Base-by-base conservation (phyloP, 2,329 filamentous ascomycete genomes). In the Helminthosporium solani region DNA sequence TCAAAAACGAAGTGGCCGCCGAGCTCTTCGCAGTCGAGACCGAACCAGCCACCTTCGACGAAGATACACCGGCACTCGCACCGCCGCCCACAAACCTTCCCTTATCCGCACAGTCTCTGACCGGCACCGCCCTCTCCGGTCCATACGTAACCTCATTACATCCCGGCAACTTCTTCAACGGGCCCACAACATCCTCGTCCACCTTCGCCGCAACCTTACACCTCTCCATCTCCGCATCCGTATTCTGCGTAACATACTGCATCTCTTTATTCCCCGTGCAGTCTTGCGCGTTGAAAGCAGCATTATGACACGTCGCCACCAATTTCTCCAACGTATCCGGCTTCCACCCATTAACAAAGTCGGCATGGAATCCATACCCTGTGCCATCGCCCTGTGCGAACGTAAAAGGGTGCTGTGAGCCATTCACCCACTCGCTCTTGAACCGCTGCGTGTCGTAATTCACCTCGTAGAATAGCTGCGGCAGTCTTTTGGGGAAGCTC, bases 271-370 rank as follows among this genome's bases (percentile, higher is more conserved):
- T 31, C 12, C 28, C 28, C 28, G 28, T n/a, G 14, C 28, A 31
- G 3, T 12, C 14, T 12, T 14, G 9, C 28, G 28, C 28, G 14
- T 31, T 12, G 14, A 31, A 31, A 6, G 28, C 28, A 6, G 14
- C 28, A 31, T 31, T 31, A 31, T 14, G 14, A 14, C 28, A 31
- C 28, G 8, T n/a, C 28, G 9, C 3, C 6, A 31, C 28, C 5
- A 31, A 6, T 15, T 78, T 74, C 68, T 86, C 82, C 41, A 88
- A 81, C 39, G 78, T 75, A 23, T 73, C 67, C 50, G 79, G 75
- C 55, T 90, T 81, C 87, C 87, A 90, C 14, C 80, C 86, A 51
- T 86, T 81, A 15, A 73, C 40, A 72, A 90, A 90, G 67, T 90
- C 86, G 36, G 77, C 85, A 69, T 89, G 86, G 49, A 78, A 78